phyloP scores from a whole-genome alignment of 164 flowering plant species.

The Vitis rupestris region DNA sequence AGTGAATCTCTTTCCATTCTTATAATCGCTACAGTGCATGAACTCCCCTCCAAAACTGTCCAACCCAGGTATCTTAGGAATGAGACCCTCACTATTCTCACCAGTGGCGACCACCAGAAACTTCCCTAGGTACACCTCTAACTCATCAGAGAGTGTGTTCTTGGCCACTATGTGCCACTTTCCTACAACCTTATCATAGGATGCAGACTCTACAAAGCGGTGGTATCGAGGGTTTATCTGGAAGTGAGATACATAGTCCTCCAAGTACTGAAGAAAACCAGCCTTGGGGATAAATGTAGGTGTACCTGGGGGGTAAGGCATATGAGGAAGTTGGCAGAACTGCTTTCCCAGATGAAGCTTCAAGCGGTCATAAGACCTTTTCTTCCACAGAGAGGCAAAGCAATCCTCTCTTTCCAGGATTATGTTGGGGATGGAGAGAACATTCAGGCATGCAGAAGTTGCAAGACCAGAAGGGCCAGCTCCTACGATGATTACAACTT shows the following conservation, averaged over 20 bases:
- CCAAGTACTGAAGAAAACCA: conserved; percentile 31
- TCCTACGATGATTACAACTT: conserved; percentile 25
- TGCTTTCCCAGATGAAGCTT: conserved; percentile 39
- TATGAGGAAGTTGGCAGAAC: conserved; percentile 38
- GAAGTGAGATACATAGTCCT: conserved; percentile 27
- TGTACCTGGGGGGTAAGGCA: conserved; percentile 14
- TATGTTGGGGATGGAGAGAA: conserved; percentile 19
- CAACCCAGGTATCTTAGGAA: conserved; percentile 27
- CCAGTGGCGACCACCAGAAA: conserved; percentile 39
- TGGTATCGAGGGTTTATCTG: conserved; percentile 20
- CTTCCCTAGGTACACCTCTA: conserved; percentile 19
- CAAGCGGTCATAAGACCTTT: conserved; percentile 35
- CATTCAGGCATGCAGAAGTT: conserved; percentile 32
- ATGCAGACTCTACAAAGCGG: conserved; percentile 19
- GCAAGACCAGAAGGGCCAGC: conserved; percentile 44
- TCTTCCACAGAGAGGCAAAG: conserved; percentile 38
- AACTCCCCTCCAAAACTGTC: conserved; percentile 25
- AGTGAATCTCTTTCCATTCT: conserved; percentile 31
- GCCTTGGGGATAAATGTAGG: conserved; percentile 29
- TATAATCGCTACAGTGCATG: conserved; percentile 35
- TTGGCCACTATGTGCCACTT: conserved; percentile 29
- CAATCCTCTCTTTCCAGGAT: conserved; percentile 43
- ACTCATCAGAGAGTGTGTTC: conserved; percentile 6
- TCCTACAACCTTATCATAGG: conserved; percentile 1
- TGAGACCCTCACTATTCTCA: conserved; percentile 25